Evolutionary conservation across 2,329 filamentous ascomycete species (phyloP), one percentile per base, ranked within the genome.

Genomic region (Pseudogymnoascus sp.): DNA sequence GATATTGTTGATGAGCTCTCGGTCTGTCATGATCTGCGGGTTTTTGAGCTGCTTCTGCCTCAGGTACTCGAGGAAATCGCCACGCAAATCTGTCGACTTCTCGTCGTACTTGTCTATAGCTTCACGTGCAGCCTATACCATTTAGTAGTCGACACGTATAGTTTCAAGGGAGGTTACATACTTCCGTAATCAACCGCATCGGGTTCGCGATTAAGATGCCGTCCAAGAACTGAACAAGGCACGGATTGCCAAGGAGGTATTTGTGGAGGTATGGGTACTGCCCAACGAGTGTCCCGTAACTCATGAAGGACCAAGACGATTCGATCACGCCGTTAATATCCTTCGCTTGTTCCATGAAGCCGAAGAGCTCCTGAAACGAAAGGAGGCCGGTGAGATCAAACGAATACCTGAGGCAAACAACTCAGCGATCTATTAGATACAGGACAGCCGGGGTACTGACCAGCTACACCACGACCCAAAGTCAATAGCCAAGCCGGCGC

Each of bases 11-110:
- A 70, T 43, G 68, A 71, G 65, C 67, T 68, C 61, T 63, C 70
- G 48, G 70, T 72, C 60, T 68, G 71, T 37, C 67, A 72, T 63
- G 69, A 65, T n/a, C 68, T 69, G 65, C 69, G 64, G 70, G 61
- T 39, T 54, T 31, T 54, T 48, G 21, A 28, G 37, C 63, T 43
- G 60, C n/a, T n/a, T n/a, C n/a, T n/a, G n/a, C n/a, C n/a, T n/a
- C n/a, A n/a, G n/a, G n/a, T n/a, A n/a, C n/a, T n/a, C n/a, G n/a
- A n/a, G n/a, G n/a, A n/a, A n/a, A n/a, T n/a, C n/a, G n/a, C n/a
- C n/a, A n/a, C n/a, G n/a, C n/a, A n/a, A n/a, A n/a, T n/a, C n/a
- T n/a, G n/a, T n/a, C n/a, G n/a, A n/a, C n/a, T n/a, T n/a, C n/a
- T n/a, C n/a, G n/a, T n/a, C n/a, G n/a, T n/a, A n/a, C n/a, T n/a